Conservation (phyloP, 2,329 filamentous ascomycete species). For the Immersiporthe knoxdaviesiana region DNA sequence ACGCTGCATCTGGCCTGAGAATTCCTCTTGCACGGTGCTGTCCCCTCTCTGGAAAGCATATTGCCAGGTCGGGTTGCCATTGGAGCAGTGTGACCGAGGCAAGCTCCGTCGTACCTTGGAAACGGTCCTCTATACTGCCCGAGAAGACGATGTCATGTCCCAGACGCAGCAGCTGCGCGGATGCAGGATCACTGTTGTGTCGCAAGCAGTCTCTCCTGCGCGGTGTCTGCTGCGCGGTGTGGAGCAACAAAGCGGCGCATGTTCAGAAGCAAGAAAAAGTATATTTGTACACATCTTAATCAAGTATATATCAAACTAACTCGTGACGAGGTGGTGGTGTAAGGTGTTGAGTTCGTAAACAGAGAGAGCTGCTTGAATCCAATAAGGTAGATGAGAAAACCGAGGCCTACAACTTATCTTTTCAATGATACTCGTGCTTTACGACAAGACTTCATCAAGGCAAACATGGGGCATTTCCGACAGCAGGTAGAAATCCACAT, state of each 20-base stretch:
- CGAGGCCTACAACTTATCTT: neutral
- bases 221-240: neutral
- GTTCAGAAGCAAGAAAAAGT: too few species aligned
- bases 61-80: neutral
- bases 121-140: too few species aligned
- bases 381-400: neutral
- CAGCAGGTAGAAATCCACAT: neutral
- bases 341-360: neutral
- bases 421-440: neutral
- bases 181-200: too few species aligned
- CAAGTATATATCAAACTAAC: neutral
- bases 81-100: neutral
- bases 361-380: neutral
- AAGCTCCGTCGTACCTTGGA: too few species aligned
- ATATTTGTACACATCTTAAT: too few species aligned
- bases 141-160: neutral
- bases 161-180: neutral
- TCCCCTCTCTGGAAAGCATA: neutral
- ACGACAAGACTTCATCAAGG: neutral
- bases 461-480: neutral
- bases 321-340: neutral
- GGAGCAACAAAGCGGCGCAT: neutral
- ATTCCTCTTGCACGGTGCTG: neutral
- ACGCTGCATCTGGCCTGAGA: too few species aligned
- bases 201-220: too few species aligned